Conservation (phyloP, 345 rosid genomes). For the Cardamine occulta region DNA sequence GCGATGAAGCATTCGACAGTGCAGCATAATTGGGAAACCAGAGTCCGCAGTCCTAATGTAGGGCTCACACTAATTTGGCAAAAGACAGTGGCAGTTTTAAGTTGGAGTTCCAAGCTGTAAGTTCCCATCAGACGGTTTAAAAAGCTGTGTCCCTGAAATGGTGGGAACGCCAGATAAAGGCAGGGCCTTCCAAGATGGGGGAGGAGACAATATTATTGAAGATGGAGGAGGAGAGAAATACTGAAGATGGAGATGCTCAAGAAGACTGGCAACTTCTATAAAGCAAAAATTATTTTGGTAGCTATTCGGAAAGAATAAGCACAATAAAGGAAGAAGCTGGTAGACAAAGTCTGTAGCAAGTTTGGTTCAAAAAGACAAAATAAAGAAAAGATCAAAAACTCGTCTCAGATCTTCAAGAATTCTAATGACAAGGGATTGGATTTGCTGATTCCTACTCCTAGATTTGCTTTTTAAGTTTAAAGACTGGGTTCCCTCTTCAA, state of each 20-base stretch:
- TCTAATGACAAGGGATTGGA: slow-evolving; percentile 57
- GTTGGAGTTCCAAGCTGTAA: slow-evolving; percentile 74
- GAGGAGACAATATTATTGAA: too few species aligned
- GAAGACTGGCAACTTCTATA: slow-evolving; percentile 19
- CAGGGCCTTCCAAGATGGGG: slow-evolving; percentile 26
- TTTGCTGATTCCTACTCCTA: slow-evolving; percentile 31
- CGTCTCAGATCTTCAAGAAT: slow-evolving; percentile 56
- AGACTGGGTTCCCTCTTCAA: slow-evolving; percentile 7
- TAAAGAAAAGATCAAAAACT: slow-evolving; percentile 51
- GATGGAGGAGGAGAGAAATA: too few species aligned
- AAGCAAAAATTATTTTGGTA: slow-evolving; percentile 48
- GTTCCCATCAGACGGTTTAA: slow-evolving; percentile 72
- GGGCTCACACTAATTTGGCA: slow-evolving; percentile 43
- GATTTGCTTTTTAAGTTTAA: background rate
- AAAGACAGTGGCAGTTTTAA: slow-evolving; percentile 46
- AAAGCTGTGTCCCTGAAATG: slow-evolving; percentile 57
- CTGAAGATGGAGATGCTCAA: slow-evolving; percentile 39
- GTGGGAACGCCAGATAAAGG: slow-evolving; percentile 60
- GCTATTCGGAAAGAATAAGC: slow-evolving; percentile 51
- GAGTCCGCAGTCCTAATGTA: slow-evolving; percentile 25
- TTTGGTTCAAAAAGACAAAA: slow-evolving; percentile 43
- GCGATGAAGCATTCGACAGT: slow-evolving; percentile 18
- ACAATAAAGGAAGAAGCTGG: slow-evolving; percentile 58
- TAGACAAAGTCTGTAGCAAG: slow-evolving; percentile 48
- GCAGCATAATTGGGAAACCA: slow-evolving; percentile 37